phyloP scores from a whole-genome alignment of 805 yeast species.

The Blastobotrys peoriensis region DNA sequence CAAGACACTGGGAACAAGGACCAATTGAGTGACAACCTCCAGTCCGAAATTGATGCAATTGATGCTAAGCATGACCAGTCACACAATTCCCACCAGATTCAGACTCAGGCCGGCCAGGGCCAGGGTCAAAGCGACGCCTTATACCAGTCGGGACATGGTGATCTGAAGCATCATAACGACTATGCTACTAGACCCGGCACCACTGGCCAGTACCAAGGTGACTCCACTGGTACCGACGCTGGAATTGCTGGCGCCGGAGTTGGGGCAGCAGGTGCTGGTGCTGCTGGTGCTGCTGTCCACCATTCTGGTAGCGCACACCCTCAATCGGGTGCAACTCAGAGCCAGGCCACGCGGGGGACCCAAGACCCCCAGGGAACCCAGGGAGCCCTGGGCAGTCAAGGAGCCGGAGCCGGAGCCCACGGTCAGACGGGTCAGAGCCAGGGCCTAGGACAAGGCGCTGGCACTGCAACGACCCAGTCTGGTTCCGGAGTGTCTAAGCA shows the following conservation, averaged over 20 bases:
- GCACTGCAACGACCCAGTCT: too few species aligned
- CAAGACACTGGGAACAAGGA: background rate
- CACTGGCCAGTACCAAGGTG: too few species aligned
- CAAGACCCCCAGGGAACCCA: too few species aligned
- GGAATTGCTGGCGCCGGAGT: background rate
- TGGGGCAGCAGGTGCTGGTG: slow-evolving; percentile 4
- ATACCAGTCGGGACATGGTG: background rate
- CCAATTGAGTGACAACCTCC: background rate
- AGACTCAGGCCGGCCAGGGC: background rate
- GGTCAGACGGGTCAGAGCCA: too few species aligned
- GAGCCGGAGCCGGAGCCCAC: too few species aligned
- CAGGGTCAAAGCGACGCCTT: background rate
- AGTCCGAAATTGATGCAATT: background rate
- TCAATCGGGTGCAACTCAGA: too few species aligned
- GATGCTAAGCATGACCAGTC: background rate
- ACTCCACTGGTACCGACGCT: background rate
- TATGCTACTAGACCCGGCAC: background rate
- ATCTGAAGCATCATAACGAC: background rate
- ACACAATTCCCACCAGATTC: background rate
- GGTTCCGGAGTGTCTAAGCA: too few species aligned
- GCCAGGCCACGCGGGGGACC: too few species aligned
- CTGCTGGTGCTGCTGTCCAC: slow-evolving; percentile 6
- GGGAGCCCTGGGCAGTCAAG: too few species aligned
- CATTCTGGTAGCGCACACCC: too few species aligned
- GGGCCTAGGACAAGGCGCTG: too few species aligned